A percentile compares a stretch with the other conserved stretches of the same genome.
These are phyloP conservation scores for Kazachstania viticola DNA, from an alignment of 805 yeast species.

Conservation along the genomic window DNA sequence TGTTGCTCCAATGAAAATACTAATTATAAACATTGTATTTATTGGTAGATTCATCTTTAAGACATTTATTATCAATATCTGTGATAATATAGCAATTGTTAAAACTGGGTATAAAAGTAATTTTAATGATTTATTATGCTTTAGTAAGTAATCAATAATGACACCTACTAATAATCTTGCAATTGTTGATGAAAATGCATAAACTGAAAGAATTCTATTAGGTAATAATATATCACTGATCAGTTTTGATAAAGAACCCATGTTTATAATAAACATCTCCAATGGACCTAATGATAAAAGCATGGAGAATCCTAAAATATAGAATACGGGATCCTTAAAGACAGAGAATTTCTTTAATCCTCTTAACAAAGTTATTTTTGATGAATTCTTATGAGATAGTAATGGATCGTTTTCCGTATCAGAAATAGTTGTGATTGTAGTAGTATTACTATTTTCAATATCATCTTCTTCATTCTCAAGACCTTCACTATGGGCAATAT, in stretches of 20 bases:
- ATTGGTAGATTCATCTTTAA: not conserved
- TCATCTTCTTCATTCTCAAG: slow-evolving; percentile 1
- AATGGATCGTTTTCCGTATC: slow-evolving; percentile 14
- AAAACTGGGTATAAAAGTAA: slow-evolving; percentile 26
- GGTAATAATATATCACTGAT: slow-evolving; percentile 2
- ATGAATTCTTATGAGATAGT: slow-evolving; percentile 1
- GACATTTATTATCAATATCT: slow-evolving; percentile 17
- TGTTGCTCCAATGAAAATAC: slow-evolving; percentile 28
- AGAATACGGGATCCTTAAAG: slow-evolving; percentile 46
- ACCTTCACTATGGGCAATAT: slow-evolving; percentile 30
- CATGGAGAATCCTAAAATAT: slow-evolving; percentile 51
- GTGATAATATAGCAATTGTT: slow-evolving; percentile 28
- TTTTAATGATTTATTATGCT: slow-evolving; percentile 19
- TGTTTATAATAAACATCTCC: slow-evolving; percentile 73
- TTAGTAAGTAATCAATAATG: slow-evolving; percentile 46
- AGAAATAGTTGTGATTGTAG: no score
- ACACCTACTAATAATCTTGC: slow-evolving; percentile 58
- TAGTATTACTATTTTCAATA: slow-evolving; percentile 15
- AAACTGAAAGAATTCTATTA: slow-evolving; percentile 41
- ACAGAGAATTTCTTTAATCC: slow-evolving; percentile 3
- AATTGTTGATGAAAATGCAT: slow-evolving; percentile 58
- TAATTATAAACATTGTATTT: not conserved
- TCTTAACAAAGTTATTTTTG: not conserved
- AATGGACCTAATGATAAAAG: slow-evolving; percentile 69
- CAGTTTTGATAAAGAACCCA: slow-evolving; percentile 63